Evolutionary conservation across 2,329 filamentous ascomycete genomes (phyloP).

Genomic region (Colletotrichum sp.): DNA sequence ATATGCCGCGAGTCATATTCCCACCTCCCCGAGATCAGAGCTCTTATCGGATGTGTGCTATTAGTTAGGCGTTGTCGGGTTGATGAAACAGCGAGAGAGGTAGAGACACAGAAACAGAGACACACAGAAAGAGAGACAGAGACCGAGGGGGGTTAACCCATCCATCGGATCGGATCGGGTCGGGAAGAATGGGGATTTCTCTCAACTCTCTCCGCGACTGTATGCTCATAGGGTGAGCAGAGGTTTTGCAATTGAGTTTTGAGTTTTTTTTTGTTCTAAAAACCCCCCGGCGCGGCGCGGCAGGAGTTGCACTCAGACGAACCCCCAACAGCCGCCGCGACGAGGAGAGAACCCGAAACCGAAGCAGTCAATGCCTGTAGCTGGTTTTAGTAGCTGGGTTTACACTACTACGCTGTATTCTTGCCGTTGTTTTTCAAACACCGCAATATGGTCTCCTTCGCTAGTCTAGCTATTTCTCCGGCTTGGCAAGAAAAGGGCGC

Average conservation of each 20-base stretch:
- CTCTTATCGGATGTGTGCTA: neutral
- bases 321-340: neutral
- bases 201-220: neutral
- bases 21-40: neutral
- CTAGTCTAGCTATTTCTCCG: neutral
- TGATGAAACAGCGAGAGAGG: neutral
- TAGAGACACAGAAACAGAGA: neutral
- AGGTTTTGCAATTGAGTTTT: neutral
- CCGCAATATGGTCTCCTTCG: neutral
- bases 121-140: neutral
- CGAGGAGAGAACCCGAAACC: neutral
- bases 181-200: neutral
- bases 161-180: neutral
- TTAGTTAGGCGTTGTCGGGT: neutral
- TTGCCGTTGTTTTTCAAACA: neutral
- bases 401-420: neutral
- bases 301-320: neutral
- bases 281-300: neutral
- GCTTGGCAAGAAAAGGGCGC: neutral
- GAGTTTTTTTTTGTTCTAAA: neutral
- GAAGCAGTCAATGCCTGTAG: neutral
- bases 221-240: neutral
- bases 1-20: conserved; percentile 4
- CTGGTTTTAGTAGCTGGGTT: neutral
- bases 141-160: neutral